These are phyloP conservation scores for Alliaria petiolata DNA, from an alignment of 345 rosid species.

Conservation along the genomic window DNA sequence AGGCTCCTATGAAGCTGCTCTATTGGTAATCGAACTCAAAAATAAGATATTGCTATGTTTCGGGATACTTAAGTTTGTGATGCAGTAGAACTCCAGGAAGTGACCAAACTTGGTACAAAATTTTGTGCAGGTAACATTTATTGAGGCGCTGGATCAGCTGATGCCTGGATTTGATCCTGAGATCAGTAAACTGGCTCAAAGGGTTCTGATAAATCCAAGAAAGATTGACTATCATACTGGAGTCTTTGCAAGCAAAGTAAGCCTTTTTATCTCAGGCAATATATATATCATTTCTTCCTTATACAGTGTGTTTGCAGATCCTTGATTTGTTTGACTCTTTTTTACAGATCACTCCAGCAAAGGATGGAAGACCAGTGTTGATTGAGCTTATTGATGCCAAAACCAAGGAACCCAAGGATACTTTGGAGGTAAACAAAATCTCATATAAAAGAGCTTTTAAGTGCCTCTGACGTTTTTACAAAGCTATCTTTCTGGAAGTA, in stretches of 20 bases:
- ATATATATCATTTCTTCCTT: background rate
- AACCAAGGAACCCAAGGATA: slow-evolving; percentile 85
- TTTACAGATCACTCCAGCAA: slow-evolving; percentile 87
- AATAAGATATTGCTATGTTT: background rate
- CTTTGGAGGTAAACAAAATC: slow-evolving; percentile 65
- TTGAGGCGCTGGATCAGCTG: slow-evolving; percentile 96
- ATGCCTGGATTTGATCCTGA: slow-evolving; percentile 99
- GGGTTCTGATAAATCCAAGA: slow-evolving; percentile 91
- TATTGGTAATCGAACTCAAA: background rate
- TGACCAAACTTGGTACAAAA: background rate
- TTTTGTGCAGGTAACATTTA: slow-evolving; percentile 61
- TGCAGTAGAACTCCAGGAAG: background rate
- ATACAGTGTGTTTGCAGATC: background rate
- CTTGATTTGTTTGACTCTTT: background rate
- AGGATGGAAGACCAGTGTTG: slow-evolving; percentile 85
- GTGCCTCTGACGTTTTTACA: background rate
- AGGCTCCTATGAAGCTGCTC: background rate
- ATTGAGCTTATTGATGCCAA: slow-evolving; percentile 99
- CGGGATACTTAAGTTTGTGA: background rate
- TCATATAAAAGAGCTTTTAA: background rate
- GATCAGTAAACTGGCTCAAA: slow-evolving; percentile 93
- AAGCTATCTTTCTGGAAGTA: background rate
- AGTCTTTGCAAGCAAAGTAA: slow-evolving; percentile 95
- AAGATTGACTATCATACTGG: slow-evolving; percentile 95
- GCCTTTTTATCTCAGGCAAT: background rate